Evolutionary conservation across 2,329 filamentous ascomycete species (phyloP).

Genomic region (Thermomyces lanuginosus): DNA sequence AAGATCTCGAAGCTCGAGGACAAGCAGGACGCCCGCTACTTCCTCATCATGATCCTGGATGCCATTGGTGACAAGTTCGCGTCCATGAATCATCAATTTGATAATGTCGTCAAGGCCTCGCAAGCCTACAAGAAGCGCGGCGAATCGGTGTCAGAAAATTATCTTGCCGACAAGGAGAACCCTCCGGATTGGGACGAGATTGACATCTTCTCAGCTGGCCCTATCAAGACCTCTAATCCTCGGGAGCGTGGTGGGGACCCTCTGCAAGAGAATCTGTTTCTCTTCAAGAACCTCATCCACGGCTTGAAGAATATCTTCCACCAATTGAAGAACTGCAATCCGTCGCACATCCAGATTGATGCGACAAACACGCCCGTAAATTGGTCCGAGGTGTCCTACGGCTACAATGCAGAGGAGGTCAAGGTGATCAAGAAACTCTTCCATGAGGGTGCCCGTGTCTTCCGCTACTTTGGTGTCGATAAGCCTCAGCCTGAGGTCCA

Average conservation of each 20-base stretch:
- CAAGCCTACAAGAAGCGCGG: slow-evolving; percentile 53
- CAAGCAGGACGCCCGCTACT: slow-evolving; percentile 87
- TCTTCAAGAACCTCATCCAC: slow-evolving; percentile 93
- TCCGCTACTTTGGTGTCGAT: slow-evolving; percentile 90
- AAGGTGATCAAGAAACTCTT: slow-evolving; percentile 94
- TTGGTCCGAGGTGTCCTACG: slow-evolving; percentile 90
- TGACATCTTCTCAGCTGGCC: slow-evolving; percentile 90
- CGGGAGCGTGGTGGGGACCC: slow-evolving; percentile 79
- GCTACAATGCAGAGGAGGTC: slow-evolving; percentile 94
- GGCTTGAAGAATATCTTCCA: slow-evolving; percentile 95
- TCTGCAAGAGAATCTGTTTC: slow-evolving; percentile 89
- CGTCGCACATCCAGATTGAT: slow-evolving; percentile 51
- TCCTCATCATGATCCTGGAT: slow-evolving; percentile 91
- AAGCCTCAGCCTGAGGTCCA: slow-evolving; percentile 56
- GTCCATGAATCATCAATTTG: slow-evolving; percentile 91
- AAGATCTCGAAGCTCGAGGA: slow-evolving; percentile 88
- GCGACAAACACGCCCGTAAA: slow-evolving; percentile 63
- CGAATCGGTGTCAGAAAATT: slow-evolving; percentile 56
- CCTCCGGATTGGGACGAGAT: slow-evolving; percentile 94
- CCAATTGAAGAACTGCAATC: slow-evolving; percentile 80
- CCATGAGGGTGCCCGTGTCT: slow-evolving; percentile 87
- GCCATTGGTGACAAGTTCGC: slow-evolving; percentile 97
- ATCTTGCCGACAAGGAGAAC: slow-evolving; percentile 63
- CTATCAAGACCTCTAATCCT: slow-evolving; percentile 87
- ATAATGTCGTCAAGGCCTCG: slow-evolving; percentile 86